Evolutionary conservation across 257 asterid genomes (phyloP).

Genomic region (Cordia subcordata): DNA sequence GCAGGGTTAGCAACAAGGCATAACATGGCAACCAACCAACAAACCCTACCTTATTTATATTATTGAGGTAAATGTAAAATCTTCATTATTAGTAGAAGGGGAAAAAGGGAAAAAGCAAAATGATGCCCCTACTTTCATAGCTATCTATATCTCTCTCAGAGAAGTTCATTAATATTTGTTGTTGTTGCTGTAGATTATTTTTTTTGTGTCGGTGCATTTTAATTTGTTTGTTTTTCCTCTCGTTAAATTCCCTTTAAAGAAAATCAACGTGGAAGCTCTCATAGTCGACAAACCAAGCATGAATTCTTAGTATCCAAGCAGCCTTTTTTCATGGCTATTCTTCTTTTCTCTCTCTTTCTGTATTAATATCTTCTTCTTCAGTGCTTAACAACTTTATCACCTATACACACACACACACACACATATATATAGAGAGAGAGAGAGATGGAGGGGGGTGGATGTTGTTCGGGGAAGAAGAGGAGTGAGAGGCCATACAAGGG

Average conservation of each 20-base stretch:
- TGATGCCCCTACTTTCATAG: no score
- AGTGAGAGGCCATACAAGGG: conserved; percentile 71
- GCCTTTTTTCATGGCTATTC: not conserved
- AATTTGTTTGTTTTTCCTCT: conserved; percentile 7
- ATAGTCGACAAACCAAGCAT: conserved; percentile 20
- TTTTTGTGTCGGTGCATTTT: conserved; percentile 59
- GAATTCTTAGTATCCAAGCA: conserved; percentile 11
- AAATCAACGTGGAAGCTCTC: conserved; percentile 25
- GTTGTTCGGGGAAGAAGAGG: conserved; percentile 36
- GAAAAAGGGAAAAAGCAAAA: no score
- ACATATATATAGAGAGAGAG: not conserved
- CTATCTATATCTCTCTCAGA: not conserved
- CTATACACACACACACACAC: not conserved
- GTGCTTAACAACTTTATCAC: no score
- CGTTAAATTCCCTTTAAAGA: conserved; percentile 17
- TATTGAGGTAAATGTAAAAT: no score
- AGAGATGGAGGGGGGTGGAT: conserved; percentile 31
- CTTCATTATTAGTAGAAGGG: no score
- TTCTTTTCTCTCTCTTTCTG: no score
- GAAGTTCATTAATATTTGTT: not conserved
- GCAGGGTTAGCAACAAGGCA: no score
- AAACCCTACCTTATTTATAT: no score
- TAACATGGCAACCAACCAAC: no score
- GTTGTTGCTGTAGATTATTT: not conserved
- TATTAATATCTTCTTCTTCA: no score